phyloP scores from a whole-genome alignment of 1,139 yeast species.

The Zygotorulaspora mrakii region DNA sequence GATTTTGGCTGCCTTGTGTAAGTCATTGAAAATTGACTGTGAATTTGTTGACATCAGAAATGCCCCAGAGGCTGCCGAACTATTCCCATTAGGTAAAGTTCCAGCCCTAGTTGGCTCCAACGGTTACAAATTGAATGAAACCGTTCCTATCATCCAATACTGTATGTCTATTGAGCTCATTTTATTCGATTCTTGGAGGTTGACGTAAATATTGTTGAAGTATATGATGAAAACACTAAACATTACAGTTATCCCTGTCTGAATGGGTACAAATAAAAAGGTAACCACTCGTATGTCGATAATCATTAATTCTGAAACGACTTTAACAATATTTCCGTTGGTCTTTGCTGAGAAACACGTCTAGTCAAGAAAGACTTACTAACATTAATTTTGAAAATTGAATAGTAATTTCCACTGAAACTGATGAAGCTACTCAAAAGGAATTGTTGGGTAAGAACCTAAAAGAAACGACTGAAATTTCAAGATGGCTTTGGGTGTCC shows the following conservation, averaged over 20 bases:
- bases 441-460: slow-evolving; percentile 54
- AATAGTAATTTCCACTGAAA: slow-evolving; percentile 24
- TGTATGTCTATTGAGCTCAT: slow-evolving; percentile 15
- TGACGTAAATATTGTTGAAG: slow-evolving; percentile 27
- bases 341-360: no score
- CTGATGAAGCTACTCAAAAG: slow-evolving; percentile 28
- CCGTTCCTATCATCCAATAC: slow-evolving; percentile 59
- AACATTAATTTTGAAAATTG: no score
- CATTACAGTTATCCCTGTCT: slow-evolving; percentile 30
- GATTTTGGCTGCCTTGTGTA: slow-evolving; percentile 58
- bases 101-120: slow-evolving; percentile 81
- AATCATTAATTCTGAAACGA: slow-evolving; percentile 18
- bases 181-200: slow-evolving; percentile 18
- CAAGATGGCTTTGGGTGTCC: slow-evolving; percentile 69
- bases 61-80: slow-evolving; percentile 44
- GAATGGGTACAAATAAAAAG: slow-evolving; percentile 22
- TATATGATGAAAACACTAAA: slow-evolving; percentile 16
- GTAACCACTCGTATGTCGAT: slow-evolving; percentile 25
- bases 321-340: no score
- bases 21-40: slow-evolving; percentile 69
- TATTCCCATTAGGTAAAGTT: slow-evolving; percentile 68
- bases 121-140: slow-evolving; percentile 76
- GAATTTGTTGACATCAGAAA: slow-evolving; percentile 47
- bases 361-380: no score
- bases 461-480: slow-evolving; percentile 61